Conservation (phyloP, 108 stramenopile genomes). For the Parietichytrium sp. region DNA sequence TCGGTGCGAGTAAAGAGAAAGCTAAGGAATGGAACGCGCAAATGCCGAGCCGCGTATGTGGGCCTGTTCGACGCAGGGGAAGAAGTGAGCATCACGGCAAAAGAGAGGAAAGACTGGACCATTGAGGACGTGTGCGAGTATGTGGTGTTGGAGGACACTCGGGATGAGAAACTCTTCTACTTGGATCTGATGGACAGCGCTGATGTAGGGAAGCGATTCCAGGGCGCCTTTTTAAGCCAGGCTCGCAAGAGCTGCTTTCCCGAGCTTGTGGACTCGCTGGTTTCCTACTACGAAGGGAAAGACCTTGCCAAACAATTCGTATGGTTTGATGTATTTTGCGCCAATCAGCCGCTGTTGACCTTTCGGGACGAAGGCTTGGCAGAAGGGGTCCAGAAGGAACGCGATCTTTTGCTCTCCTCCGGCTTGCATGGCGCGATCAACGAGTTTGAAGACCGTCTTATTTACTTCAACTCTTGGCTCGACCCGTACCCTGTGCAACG, state of each 20-base stretch:
- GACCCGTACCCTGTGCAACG: not conserved
- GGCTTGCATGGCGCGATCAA: not conserved
- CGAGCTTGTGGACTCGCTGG: not conserved
- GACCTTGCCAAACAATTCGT: not conserved
- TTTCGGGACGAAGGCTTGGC: not conserved
- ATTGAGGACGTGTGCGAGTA: slow-evolving; percentile 25
- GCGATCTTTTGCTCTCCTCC: not conserved
- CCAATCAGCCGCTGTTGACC: not conserved
- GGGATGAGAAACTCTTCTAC: not conserved
- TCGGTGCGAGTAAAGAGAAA: too few relatives aligned
- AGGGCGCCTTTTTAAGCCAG: slow-evolving; percentile 14
- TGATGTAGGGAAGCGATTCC: not conserved
- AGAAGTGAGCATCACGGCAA: not conserved
- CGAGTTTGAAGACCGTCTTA: not conserved
- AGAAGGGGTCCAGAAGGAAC: not conserved
- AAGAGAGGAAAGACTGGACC: not conserved
- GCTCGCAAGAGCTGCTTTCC: not conserved
- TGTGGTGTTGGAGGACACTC: not conserved
- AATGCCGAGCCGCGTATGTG: not conserved
- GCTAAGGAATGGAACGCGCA: not conserved
- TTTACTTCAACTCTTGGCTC: slow-evolving; percentile 4
- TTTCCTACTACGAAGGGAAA: not conserved
- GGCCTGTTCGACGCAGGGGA: not conserved
- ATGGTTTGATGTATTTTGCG: slow-evolving; percentile 17
- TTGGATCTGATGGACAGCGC: not conserved